Base-by-base conservation (phyloP, 768 basidiomycete species). In the Trametes elegans region DNA sequence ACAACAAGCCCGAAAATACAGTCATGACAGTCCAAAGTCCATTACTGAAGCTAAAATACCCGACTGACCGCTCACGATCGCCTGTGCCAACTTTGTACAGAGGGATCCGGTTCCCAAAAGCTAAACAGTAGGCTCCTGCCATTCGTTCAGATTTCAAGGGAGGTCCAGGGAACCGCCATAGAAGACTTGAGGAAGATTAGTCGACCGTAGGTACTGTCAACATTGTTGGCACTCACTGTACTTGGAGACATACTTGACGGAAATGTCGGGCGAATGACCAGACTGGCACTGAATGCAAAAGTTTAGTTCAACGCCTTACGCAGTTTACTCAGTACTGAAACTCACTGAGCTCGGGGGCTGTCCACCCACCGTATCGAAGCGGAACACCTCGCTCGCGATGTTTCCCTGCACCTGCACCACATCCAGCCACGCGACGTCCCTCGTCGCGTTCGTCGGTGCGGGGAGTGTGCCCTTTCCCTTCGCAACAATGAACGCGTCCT, bases 361-460 rank as follows among this genome's bases (percentile, higher is more conserved):
- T 34, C 70, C 71, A 39, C 70, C 70, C 11, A 65, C 55, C 6
- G 70, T 68, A 40, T 66, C 61, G 42, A 64, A 62, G 16, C 70
- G 58, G 59, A 66, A 65, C 18, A 72, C 63, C 41, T 61, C 61
- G 48, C 61, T 55, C 32, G 69, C 68, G 21, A 69, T 55, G 14
- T 53, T 49, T 23, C 68, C 68, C 49, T 63, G 38, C 28, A 69
- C 59, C 46, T 64, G 60, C 10, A 55, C 62, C 18, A 72, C 62
- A 29, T 69, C 59, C 34, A 71, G 64, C 74, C 74, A 77, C 21
- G 70, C 65, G n/a, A 77, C 67, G 49, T 74, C 68, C 29, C 34
- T 49, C 19, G 58, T 58, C 7, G 58, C 31, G 46, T 65, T 34
- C n/a, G 36, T 58, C 23, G 71, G 71, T 38, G 69, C 56, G 8